Evolutionary conservation across 192 early-diverging fungal species (phyloP).

Genomic region (Backusella liffmaniae): DNA sequence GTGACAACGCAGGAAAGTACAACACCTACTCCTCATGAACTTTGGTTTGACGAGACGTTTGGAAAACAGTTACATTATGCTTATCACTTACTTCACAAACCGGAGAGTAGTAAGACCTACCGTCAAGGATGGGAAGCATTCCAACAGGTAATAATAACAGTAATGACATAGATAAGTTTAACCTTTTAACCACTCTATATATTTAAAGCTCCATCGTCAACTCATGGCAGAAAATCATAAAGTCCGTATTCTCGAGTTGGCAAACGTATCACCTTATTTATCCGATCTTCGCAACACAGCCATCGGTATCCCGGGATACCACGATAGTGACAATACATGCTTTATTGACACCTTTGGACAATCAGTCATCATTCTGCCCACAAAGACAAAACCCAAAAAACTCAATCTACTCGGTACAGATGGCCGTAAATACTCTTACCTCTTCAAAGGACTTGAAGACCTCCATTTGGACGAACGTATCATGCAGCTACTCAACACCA

Average conservation of each 20-base stretch:
- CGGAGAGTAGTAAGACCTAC: slow-evolving; percentile 36
- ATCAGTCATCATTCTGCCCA: slow-evolving; percentile 60
- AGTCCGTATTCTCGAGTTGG: slow-evolving; percentile 52
- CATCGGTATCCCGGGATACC: slow-evolving; percentile 52
- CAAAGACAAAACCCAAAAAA: slow-evolving; percentile 94
- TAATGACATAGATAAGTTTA: background rate
- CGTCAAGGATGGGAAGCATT: slow-evolving; percentile 59
- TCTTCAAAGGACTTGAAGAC: slow-evolving; percentile 94
- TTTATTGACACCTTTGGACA: slow-evolving; percentile 55
- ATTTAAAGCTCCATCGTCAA: slow-evolving; percentile 51
- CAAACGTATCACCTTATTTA: slow-evolving; percentile 61
- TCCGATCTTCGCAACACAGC: slow-evolving; percentile 40
- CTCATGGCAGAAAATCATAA: slow-evolving; percentile 56
- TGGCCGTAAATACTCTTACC: slow-evolving; percentile 61
- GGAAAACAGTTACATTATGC: slow-evolving; percentile 54
- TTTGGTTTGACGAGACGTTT: slow-evolving; percentile 61
- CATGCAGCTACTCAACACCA: slow-evolving; percentile 72
- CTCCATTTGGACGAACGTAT: slow-evolving; percentile 90
- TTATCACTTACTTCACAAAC: slow-evolving; percentile 45
- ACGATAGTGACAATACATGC: slow-evolving; percentile 16
- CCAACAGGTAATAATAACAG: slow-evolving; percentile 45
- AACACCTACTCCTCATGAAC: slow-evolving; percentile 59
- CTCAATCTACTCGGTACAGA: slow-evolving; percentile 59
- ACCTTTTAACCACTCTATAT: background rate
- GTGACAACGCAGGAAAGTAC: slow-evolving; percentile 37